A percentile compares a stretch with the other conserved stretches of the same genome.
These are phyloP conservation scores for Candida sp. DNA, from an alignment of 1,139 yeast species.

Conservation along the genomic window DNA sequence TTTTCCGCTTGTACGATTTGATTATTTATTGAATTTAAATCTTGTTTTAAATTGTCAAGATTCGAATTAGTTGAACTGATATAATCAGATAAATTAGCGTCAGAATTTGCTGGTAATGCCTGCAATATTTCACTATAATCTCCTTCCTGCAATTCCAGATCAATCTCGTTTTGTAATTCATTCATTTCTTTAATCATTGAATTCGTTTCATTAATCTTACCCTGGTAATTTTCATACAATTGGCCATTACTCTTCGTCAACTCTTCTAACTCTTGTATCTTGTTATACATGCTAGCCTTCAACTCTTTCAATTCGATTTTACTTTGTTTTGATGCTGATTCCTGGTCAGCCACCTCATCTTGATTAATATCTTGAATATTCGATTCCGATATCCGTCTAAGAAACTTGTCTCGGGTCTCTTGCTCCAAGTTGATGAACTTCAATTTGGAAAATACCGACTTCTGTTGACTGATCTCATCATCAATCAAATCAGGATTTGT, in stretches of 20 bases:
- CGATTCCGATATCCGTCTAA: conserved; percentile 24
- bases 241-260: conserved; percentile 15
- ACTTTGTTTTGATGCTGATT: conserved; percentile 13
- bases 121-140: conserved; percentile 1
- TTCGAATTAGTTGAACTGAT: conserved; percentile 2
- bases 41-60: neutral
- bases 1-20: conserved; percentile 3
- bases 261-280: conserved; percentile 16
- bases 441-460: conserved; percentile 45
- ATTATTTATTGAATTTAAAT: neutral
- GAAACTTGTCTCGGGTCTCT: conserved; percentile 62
- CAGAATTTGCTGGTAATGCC: neutral
- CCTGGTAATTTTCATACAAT: conserved; percentile 13
- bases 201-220: conserved; percentile 9
- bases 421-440: conserved; percentile 65
- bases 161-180: conserved; percentile 16
- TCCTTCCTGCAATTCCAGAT: conserved; percentile 10
- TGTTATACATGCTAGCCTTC: conserved; percentile 14
- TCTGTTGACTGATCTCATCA: conserved; percentile 29
- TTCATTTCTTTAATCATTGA: conserved; percentile 14
- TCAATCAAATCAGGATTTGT: conserved; percentile 23
- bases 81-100: neutral
- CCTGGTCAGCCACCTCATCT: conserved; percentile 16
- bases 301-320: conserved; percentile 16
- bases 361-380: conserved; percentile 14